A percentile compares a stretch with the other conserved stretches of the same genome.
Evolutionary conservation across 306 rosid species (phyloP).

Genomic region (Trifolium repens): DNA sequence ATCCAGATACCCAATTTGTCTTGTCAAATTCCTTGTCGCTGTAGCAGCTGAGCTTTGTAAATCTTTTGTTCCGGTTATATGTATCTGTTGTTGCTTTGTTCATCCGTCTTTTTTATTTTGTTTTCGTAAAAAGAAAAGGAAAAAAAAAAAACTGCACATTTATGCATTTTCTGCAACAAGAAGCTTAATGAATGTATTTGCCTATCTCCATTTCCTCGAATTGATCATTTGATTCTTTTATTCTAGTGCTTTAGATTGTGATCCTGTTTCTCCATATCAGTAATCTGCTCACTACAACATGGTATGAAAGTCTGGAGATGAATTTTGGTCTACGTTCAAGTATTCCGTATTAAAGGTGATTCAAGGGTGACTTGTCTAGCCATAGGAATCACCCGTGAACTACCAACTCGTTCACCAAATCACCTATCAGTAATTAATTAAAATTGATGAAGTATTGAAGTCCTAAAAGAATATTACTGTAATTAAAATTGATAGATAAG

Average conservation of each 20-base stretch:
- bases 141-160: conserved; percentile 29
- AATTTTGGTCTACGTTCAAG: neutral
- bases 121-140: conserved; percentile 14
- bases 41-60: conserved; percentile 59
- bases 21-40: conserved; percentile 40
- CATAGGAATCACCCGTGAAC: too few relatives aligned
- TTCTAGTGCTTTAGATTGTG: conserved; percentile 36
- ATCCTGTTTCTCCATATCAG: conserved; percentile 30
- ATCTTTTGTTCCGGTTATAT: conserved; percentile 51
- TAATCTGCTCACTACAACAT: neutral
- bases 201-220: conserved; percentile 33
- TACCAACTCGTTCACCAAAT: too few relatives aligned
- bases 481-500: too few relatives aligned
- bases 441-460: too few relatives aligned
- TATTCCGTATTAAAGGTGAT: neutral
- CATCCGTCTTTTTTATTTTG: conserved; percentile 30
- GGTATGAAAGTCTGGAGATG: neutral
- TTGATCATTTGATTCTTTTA: conserved; percentile 36
- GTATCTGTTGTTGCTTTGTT: conserved; percentile 46
- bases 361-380: neutral
- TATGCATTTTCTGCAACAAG: conserved; percentile 40
- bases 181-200: conserved; percentile 41
- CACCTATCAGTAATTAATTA: too few relatives aligned
- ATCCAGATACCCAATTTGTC: conserved; percentile 47
- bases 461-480: too few relatives aligned